Evolutionary conservation across 1,284 basidiomycete species (phyloP), one percentile per base, ranked within the genome.

Genomic region (Apiotrichum gracile): DNA sequence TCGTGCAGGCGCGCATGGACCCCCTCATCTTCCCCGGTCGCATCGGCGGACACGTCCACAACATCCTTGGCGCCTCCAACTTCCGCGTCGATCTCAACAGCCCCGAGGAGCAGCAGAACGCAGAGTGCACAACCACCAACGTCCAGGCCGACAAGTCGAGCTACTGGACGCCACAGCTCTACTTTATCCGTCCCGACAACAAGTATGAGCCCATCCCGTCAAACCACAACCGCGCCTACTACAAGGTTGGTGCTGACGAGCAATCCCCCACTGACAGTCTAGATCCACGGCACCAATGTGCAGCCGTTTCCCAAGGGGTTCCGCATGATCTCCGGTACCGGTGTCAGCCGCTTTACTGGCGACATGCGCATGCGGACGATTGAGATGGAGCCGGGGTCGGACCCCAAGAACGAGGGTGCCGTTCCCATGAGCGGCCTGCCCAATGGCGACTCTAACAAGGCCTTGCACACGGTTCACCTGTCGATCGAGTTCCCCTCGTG

Each of bases 161-260:
- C 54, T 79, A 79, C 64, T 79, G 78, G 78, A 65, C 64, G 10
- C 77, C 77, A 25, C 65, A 73, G 47, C 61, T 78, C 10, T 78
- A 76, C 67, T 74, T 72, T 55, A 78, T 76, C 60, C 64, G 68
- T 47, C 21, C 33, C 37, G 47, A 59, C 33, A 38, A 35, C 29
- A 51, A 41, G 35, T 70, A 65, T 59, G 59, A 65, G 27, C 69
- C 72, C 2, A 39, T 43, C 22, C 57, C 31, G 10, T 10, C 53
- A 44, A 58, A 64, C 59, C 61, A 67, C 29, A 17, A 24, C 17
- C 57, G 57, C 14, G 29, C 37, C 17, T 77, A 77, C 65, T 77
- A 77, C 63, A n/a, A n/a, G n/a, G n/a, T n/a, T n/a, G n/a, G 19
- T 40, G 7, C 19, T 33, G 31, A 37, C 35, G 10, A 37, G 24